These are phyloP conservation scores for Lachnellula suecica DNA, from an alignment of 2,329 filamentous ascomycete species.

Conservation along the genomic window DNA sequence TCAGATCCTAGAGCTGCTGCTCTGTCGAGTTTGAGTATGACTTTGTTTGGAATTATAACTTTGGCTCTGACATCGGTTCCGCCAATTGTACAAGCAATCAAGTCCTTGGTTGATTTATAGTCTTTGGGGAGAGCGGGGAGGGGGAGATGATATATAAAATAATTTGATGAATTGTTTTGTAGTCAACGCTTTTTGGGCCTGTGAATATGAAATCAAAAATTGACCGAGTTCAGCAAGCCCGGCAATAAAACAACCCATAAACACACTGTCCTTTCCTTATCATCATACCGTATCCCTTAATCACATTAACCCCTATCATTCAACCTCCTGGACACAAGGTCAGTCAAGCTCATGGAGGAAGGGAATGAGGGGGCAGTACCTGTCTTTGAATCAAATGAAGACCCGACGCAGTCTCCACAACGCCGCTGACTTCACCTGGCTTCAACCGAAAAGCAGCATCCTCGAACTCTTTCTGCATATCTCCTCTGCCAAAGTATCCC, in stretches of 20 bases:
- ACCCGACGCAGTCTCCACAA: slow-evolving; percentile 91
- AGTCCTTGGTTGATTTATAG: slow-evolving; percentile 44
- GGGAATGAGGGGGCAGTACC: neutral
- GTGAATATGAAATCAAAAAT: neutral
- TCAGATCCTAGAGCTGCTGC: slow-evolving; percentile 59
- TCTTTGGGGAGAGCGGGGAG: slow-evolving; percentile 15
- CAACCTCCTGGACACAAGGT: neutral
- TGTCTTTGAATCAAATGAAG: slow-evolving; percentile 95
- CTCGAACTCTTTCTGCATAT: slow-evolving; percentile 99
- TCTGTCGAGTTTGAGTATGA: slow-evolving; percentile 59
- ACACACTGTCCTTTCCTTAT: neutral
- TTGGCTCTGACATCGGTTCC: slow-evolving; percentile 58
- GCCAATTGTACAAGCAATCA: slow-evolving; percentile 47
- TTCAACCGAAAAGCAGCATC: slow-evolving; percentile 90
- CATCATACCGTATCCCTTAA: neutral
- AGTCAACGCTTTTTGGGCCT: slow-evolving; percentile 14
- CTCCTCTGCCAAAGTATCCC: slow-evolving; percentile 89
- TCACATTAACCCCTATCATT: slow-evolving; percentile 4
- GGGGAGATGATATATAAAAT: slow-evolving; percentile 16
- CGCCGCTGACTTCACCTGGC: slow-evolving; percentile 79
- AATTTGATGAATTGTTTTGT: slow-evolving; percentile 9
- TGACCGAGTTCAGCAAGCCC: slow-evolving; percentile 5
- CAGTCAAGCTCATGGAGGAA: neutral
- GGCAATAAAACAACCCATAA: slow-evolving; percentile 12
- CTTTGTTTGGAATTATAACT: slow-evolving; percentile 58